Conservation (phyloP, 805 yeast genomes). For the Candida tammaniensis region DNA sequence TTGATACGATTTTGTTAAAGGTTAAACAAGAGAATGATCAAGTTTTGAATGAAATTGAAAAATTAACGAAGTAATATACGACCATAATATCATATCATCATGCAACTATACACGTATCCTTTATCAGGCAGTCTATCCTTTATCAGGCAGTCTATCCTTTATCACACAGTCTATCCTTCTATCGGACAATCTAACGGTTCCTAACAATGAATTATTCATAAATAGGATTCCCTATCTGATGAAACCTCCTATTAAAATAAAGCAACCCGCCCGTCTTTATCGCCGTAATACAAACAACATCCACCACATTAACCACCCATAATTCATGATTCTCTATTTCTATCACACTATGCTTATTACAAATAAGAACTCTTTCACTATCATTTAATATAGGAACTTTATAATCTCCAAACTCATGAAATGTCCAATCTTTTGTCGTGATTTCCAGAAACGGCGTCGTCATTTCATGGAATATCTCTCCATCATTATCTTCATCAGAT, state of each 20-base stretch:
- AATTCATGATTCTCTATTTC: constrained; percentile 82
- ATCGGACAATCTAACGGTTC: neutral
- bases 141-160: no score
- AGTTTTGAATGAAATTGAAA: constrained; percentile 4
- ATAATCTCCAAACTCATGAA: constrained; percentile 18
- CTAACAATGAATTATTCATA: constrained; percentile 5
- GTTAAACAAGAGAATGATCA: constrained; percentile 16
- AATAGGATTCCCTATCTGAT: constrained; percentile 38
- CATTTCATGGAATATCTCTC: constrained; percentile 41
- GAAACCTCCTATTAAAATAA: constrained; percentile 63
- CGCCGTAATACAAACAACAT: constrained; percentile 37
- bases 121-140: no score
- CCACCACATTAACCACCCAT: constrained; percentile 78
- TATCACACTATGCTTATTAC: constrained; percentile 52
- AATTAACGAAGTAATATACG: constrained; percentile 16
- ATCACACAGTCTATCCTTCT: neutral
- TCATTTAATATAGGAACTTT: constrained; percentile 55
- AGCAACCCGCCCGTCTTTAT: constrained; percentile 57
- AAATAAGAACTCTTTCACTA: constrained; percentile 61
- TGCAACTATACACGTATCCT: no score
- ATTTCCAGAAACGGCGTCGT: constrained; percentile 53
- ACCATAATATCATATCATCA: constrained; percentile 1
- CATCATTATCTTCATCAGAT: constrained; percentile 27
- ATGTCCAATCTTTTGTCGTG: constrained; percentile 30
- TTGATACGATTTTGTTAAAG: constrained; percentile 33